Conservation (phyloP, 1,139 yeast genomes). For the Scheffersomyces insectosa region DNA sequence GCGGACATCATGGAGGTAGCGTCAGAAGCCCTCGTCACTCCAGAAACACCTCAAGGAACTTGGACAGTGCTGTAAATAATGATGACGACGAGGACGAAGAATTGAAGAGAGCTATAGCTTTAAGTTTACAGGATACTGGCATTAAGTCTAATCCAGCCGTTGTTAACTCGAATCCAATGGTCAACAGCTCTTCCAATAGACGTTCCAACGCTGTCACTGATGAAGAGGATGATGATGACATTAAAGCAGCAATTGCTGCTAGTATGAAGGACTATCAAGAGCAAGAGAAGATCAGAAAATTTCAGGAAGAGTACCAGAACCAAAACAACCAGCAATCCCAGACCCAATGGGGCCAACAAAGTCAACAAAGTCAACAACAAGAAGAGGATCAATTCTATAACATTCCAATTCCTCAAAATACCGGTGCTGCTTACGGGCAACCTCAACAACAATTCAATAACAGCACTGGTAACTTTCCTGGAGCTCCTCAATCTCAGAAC, state of each 20-base stretch:
- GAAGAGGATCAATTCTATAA: slow-evolving; percentile 23
- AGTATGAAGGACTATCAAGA: slow-evolving; percentile 72
- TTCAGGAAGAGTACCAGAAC: not conserved
- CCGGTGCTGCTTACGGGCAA: not conserved
- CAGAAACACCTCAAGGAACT: not conserved
- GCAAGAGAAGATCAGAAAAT: slow-evolving; percentile 24
- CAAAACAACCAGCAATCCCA: slow-evolving; percentile 10
- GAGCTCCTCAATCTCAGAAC: slow-evolving; percentile 4
- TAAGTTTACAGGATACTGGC: slow-evolving; percentile 65
- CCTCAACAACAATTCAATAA: slow-evolving; percentile 5
- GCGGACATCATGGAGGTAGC: not conserved
- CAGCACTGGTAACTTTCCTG: slow-evolving; percentile 3
- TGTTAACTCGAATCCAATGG: not conserved
- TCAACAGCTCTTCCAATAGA: not conserved
- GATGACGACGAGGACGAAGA: slow-evolving; percentile 70
- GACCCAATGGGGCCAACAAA: slow-evolving; percentile 12
- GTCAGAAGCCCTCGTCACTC: not conserved
- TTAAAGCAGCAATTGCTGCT: slow-evolving; percentile 95
- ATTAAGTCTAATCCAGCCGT: slow-evolving; percentile 17
- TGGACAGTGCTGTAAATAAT: not conserved
- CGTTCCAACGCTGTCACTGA: slow-evolving; percentile 15
- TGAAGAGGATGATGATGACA: slow-evolving; percentile 82
- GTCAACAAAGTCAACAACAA: slow-evolving; percentile 12
- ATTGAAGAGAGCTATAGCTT: slow-evolving; percentile 71
- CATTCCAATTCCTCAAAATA: not conserved